Evolutionary conservation across 371 early-diverging fungal species (phyloP).

Genomic region (Mortierella sp.): DNA sequence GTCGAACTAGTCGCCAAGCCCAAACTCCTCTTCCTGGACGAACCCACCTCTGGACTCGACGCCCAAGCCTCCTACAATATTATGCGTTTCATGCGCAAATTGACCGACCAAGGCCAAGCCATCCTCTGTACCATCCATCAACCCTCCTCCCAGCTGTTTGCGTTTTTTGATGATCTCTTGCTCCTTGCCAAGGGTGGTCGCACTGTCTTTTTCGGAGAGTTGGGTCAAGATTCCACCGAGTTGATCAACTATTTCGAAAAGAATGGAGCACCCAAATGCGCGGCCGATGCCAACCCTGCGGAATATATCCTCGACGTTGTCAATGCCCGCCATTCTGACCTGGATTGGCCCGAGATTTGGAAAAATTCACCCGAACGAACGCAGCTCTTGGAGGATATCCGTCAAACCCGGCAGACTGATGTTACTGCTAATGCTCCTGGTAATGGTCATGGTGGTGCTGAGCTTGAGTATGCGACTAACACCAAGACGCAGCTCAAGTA

Average conservation of each 20-base stretch:
- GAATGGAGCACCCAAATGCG: slow-evolving; percentile 74
- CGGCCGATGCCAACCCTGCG: slow-evolving; percentile 75
- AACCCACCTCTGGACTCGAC: slow-evolving; percentile 87
- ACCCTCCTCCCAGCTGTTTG: slow-evolving; percentile 86
- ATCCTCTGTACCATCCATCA: slow-evolving; percentile 90
- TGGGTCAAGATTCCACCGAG: slow-evolving; percentile 67
- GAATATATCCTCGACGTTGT: slow-evolving; percentile 81
- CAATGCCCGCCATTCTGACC: slow-evolving; percentile 72
- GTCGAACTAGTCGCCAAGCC: slow-evolving; percentile 85
- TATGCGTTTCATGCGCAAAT: slow-evolving; percentile 78
- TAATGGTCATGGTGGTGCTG: not conserved
- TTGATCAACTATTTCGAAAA: slow-evolving; percentile 76
- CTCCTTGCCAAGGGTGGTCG: slow-evolving; percentile 86
- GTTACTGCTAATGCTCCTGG: too few species aligned
- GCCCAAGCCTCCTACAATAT: slow-evolving; percentile 80
- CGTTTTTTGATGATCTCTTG: slow-evolving; percentile 86
- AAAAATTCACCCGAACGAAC: slow-evolving; percentile 57
- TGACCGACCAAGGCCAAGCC: slow-evolving; percentile 78
- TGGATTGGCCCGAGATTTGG: slow-evolving; percentile 79
- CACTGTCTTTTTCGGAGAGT: slow-evolving; percentile 84
- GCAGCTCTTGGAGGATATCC: slow-evolving; percentile 24
- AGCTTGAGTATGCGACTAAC: slow-evolving; percentile 48
- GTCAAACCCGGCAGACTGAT: not conserved
- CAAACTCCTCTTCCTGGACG: slow-evolving; percentile 87
- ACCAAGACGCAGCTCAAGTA: slow-evolving; percentile 61